Percentiles rank a stretch among this genome's conserved stretches.
Conservation (phyloP, 257 asterid genomes). For the Solanum ahanhuiri region DNA sequence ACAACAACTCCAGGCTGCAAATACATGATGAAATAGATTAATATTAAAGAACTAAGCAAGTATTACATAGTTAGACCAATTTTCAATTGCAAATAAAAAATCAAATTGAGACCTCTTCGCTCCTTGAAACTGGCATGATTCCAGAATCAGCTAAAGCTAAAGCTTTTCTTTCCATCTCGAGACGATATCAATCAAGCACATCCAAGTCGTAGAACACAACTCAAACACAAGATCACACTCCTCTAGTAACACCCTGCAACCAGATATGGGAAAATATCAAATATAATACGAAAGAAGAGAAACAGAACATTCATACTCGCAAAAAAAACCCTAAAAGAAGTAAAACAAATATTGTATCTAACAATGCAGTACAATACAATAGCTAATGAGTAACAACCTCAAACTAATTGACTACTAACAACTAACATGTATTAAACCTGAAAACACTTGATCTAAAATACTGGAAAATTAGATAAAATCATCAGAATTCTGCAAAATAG, state of each 20-base stretch:
- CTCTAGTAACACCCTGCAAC: not conserved
- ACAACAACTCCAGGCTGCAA: no score
- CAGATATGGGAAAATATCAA: not conserved
- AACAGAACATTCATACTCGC: constrained; percentile 10
- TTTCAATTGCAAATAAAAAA: no score
- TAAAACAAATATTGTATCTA: no score
- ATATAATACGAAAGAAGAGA: not conserved
- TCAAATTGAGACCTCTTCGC: no score
- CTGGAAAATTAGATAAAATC: not conserved
- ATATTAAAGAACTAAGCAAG: no score
- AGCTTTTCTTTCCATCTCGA: not conserved
- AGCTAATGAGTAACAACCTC: no score
- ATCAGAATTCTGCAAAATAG: no score
- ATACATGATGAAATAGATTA: no score
- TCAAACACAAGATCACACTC: constrained; percentile 9
- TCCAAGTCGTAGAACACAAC: constrained; percentile 11
- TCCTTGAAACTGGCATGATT: no score
- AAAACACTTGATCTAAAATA: not conserved
- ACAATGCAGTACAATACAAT: not conserved
- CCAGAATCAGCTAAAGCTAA: not conserved
- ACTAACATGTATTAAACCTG: not conserved
- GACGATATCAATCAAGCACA: not conserved
- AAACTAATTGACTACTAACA: not conserved
- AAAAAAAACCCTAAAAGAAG: not conserved
- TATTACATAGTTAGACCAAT: no score